Evolutionary conservation across 2,329 filamentous ascomycete species (phyloP).

Genomic region (Xylaria sp.): DNA sequence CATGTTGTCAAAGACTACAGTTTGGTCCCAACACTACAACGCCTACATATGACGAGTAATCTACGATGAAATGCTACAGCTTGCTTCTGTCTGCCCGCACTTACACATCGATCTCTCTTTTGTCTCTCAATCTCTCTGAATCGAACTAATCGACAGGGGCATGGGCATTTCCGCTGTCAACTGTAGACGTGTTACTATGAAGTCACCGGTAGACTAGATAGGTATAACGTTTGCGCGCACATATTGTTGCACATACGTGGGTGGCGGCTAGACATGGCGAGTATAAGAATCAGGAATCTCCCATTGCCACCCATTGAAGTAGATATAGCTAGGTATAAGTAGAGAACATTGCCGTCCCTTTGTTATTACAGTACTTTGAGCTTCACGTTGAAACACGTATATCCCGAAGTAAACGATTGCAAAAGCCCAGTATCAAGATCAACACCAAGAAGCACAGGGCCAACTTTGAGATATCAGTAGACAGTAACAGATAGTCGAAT

Average conservation of each 20-base stretch:
- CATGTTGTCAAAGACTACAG: constrained; percentile 23
- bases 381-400: no score
- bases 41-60: constrained; percentile 21
- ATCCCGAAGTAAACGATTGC: background rate
- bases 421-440: background rate
- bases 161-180: background rate
- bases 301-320: background rate
- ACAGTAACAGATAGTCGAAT: background rate
- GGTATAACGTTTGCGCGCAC: background rate
- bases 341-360: background rate
- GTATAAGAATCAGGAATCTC: background rate
- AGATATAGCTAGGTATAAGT: background rate
- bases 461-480: no score
- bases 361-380: background rate
- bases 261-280: background rate
- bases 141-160: background rate
- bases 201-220: background rate
- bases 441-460: background rate
- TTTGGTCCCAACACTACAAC: constrained; percentile 8
- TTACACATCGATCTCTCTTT: background rate
- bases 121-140: background rate
- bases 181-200: constrained; percentile 1
- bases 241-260: background rate
- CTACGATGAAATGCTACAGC: constrained; percentile 48
- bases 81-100: background rate